Evolutionary conservation across 176 grass and related monocot genomes (phyloP).

Genomic region (Chrysopogon serrulatus): DNA sequence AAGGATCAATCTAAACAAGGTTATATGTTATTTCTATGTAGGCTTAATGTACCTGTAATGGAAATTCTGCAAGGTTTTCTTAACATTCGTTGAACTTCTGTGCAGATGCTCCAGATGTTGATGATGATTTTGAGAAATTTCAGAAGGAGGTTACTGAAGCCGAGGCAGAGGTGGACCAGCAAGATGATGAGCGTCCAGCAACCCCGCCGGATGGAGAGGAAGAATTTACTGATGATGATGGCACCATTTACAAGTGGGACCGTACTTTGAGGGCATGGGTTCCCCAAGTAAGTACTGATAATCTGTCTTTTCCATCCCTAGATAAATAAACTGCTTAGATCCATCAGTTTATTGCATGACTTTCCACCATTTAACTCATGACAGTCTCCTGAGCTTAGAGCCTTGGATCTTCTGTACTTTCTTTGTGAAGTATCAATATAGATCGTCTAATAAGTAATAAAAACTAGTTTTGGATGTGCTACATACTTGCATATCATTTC

Average conservation of each 20-base stretch:
- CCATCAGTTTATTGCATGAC: background rate
- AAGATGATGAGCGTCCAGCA: slow-evolving; percentile 54
- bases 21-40: slow-evolving; percentile 13
- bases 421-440: background rate
- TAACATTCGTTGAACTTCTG: background rate
- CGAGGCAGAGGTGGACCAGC: slow-evolving; percentile 34
- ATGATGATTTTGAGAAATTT: slow-evolving; percentile 79
- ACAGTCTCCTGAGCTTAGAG: background rate
- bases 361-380: background rate
- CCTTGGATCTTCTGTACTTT: background rate
- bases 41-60: background rate
- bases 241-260: slow-evolving; percentile 95
- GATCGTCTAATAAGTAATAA: background rate
- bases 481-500: background rate
- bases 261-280: slow-evolving; percentile 68
- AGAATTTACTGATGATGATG: slow-evolving; percentile 97
- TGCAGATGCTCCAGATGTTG: slow-evolving; percentile 32
- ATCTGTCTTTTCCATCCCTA: background rate
- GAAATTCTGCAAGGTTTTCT: background rate
- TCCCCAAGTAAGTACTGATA: slow-evolving; percentile 85
- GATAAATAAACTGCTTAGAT: background rate
- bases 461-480: background rate
- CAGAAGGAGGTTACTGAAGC: slow-evolving; percentile 73
- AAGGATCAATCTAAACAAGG: slow-evolving; percentile 37
- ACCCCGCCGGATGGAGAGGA: slow-evolving; percentile 88